phyloP scores from a whole-genome alignment of 495 filamentous ascomycete species.

The Aspergillus cristatus region DNA sequence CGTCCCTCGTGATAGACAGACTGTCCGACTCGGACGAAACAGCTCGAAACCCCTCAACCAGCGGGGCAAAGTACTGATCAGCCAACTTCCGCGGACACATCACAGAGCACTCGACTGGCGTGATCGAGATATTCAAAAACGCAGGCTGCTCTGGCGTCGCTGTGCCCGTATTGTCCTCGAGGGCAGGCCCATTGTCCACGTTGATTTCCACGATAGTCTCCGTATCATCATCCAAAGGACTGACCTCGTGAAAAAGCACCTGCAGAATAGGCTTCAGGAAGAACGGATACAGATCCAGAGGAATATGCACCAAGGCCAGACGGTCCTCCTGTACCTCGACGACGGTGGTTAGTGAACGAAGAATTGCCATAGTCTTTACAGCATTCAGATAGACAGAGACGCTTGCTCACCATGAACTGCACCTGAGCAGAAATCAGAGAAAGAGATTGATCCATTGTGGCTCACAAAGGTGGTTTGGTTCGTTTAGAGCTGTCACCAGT shows the following conservation, averaged over 20 bases:
- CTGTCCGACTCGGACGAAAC: conserved; percentile 29
- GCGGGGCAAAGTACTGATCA: conserved; percentile 61
- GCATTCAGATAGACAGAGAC: too few relatives aligned
- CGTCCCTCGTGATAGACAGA: conserved; percentile 69
- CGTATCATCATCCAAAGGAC: conserved; percentile 20
- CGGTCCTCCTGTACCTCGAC: conserved; percentile 61
- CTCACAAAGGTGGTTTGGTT: too few relatives aligned
- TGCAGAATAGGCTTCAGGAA: conserved; percentile 78
- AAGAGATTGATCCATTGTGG: conserved; percentile 40
- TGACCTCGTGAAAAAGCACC: conserved; percentile 62
- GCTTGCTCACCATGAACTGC: conserved; percentile 48
- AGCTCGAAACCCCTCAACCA: conserved; percentile 40
- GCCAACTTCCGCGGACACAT: conserved; percentile 72
- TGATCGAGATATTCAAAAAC: conserved; percentile 90
- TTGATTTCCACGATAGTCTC: too few relatives aligned
- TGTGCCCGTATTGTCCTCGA: too few relatives aligned
- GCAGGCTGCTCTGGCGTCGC: conserved; percentile 47
- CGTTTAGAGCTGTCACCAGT: too few relatives aligned
- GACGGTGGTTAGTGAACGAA: conserved; percentile 1
- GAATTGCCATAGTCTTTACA: neutral
- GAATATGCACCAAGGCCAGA: conserved; percentile 85
- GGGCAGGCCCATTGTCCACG: conserved; percentile 25
- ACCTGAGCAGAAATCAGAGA: conserved; percentile 46
- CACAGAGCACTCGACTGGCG: conserved; percentile 85
- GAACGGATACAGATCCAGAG: conserved; percentile 66